phyloP scores from a whole-genome alignment of 2,329 filamentous ascomycete genomes.

The Fusarium anguioides region DNA sequence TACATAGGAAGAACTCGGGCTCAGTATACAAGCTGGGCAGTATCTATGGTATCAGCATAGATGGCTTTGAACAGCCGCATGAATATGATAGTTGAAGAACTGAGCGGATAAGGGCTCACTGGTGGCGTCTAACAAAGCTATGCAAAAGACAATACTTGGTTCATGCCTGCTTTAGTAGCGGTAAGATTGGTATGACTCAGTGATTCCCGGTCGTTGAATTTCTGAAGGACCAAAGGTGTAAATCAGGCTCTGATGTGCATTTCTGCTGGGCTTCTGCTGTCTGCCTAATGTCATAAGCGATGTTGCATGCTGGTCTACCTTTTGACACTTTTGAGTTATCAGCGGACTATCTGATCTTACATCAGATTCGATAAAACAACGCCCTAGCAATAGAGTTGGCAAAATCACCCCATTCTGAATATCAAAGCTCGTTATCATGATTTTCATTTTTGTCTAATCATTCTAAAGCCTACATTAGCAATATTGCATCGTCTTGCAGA shows the following conservation, averaged over 20 bases:
- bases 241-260: neutral
- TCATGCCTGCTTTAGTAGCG: neutral
- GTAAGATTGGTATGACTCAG: slow-evolving; percentile 5
- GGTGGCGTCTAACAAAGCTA: neutral
- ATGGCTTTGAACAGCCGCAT: neutral
- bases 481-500: neutral
- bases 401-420: neutral
- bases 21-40: neutral
- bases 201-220: neutral
- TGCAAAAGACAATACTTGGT: neutral
- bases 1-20: neutral
- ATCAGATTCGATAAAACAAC: neutral
- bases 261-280: neutral
- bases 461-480: neutral
- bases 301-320: neutral
- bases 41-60: neutral
- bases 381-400: neutral
- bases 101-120: neutral
- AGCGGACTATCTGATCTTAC: neutral
- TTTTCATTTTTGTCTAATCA: slow-evolving; percentile 7
- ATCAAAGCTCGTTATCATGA: slow-evolving; percentile 1
- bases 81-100: neutral
- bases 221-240: neutral
- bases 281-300: neutral
- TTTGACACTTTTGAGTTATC: too few relatives aligned